Evolutionary conservation across 768 basidiomycete genomes (phyloP).

Genomic region (Calocybe indica): DNA sequence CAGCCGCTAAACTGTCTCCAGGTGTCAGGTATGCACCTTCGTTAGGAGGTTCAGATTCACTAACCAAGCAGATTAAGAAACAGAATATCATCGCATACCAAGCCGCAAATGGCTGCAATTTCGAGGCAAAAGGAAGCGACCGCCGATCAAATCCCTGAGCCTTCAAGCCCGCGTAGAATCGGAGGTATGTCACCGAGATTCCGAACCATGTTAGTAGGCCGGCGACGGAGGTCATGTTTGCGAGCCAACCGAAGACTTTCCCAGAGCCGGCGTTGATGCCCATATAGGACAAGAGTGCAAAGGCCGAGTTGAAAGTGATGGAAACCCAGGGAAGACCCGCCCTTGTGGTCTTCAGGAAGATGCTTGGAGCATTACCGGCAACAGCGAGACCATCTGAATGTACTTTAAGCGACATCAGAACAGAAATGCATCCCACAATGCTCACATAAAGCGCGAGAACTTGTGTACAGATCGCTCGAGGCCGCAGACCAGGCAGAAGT

Average conservation of each 20-base stretch:
- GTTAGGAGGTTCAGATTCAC: slow-evolving; percentile 14
- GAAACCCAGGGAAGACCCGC: slow-evolving; percentile 75
- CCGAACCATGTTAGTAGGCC: slow-evolving; percentile 82
- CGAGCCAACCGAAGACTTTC: slow-evolving; percentile 74
- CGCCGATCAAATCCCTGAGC: slow-evolving; percentile 71
- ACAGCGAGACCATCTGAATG: slow-evolving; percentile 69
- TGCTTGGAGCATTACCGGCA: slow-evolving; percentile 73
- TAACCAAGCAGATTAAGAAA: slow-evolving; percentile 56
- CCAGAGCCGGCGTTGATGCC: slow-evolving; percentile 59
- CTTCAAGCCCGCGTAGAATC: slow-evolving; percentile 82
- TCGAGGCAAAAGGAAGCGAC: slow-evolving; percentile 64
- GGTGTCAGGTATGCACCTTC: neutral
- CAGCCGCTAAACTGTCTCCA: slow-evolving; percentile 35
- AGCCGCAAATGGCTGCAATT: slow-evolving; percentile 69
- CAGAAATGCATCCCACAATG: slow-evolving; percentile 4
- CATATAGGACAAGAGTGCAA: slow-evolving; percentile 80
- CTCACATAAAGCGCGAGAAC: slow-evolving; percentile 80
- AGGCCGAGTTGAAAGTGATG: slow-evolving; percentile 61
- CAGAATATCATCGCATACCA: slow-evolving; percentile 44
- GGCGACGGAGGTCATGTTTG: slow-evolving; percentile 64
- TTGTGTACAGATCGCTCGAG: slow-evolving; percentile 84
- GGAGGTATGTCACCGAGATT: slow-evolving; percentile 69
- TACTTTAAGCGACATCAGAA: neutral
- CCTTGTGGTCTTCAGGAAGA: slow-evolving; percentile 66
- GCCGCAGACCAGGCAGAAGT: slow-evolving; percentile 94